Base-by-base conservation (phyloP, 495 filamentous ascomycete genomes). In the Coniosporium apollinis region DNA sequence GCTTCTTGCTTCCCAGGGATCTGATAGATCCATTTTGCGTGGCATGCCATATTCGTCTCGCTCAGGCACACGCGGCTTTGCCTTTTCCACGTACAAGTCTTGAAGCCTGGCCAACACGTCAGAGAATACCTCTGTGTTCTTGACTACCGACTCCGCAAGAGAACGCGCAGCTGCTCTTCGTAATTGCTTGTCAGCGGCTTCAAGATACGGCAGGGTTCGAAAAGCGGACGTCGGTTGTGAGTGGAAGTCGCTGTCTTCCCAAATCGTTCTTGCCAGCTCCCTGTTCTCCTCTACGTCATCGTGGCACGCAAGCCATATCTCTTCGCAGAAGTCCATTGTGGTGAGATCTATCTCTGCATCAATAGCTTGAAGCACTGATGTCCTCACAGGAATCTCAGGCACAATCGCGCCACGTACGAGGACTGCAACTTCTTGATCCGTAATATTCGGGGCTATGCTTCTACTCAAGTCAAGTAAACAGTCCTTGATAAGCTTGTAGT, bases 21-120 rank as follows among this genome's bases (percentile, higher is more conserved):
- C 91, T 4, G 72, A 61, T 9, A 78, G 62, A 45, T 94, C 78
- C 39, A 72, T 67, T 55, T 91, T 94, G 52, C 68, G 76, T 2
- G 78, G 78, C 85, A 96, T 87, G 32, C 89, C 89, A 49, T 79
- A 96, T 35, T 82, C 78, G 47, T 97, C 91, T 13, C 81, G 73
- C 45, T 83, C 75, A 3, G 81, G 79, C 13, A 74, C 68, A 32
- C 76, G 74, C 5, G 83, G 82, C 52, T 86, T 85, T 9, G 80
- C 76, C 36, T 84, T 69, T 34, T 82, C 70, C 15, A 63, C 52
- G 54, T 96, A 97, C 11, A 67, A 70, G 4, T 65, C 46, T 42
- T 81, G 59, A 11, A 97, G 62, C 17, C 65, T 60, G 22, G 62
- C 53, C 17, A 94, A 48, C 2, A 81, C 62, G 9, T 65, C 57